phyloP scores from a whole-genome alignment of 306 rosid genomes.

The Acacia confusa region DNA sequence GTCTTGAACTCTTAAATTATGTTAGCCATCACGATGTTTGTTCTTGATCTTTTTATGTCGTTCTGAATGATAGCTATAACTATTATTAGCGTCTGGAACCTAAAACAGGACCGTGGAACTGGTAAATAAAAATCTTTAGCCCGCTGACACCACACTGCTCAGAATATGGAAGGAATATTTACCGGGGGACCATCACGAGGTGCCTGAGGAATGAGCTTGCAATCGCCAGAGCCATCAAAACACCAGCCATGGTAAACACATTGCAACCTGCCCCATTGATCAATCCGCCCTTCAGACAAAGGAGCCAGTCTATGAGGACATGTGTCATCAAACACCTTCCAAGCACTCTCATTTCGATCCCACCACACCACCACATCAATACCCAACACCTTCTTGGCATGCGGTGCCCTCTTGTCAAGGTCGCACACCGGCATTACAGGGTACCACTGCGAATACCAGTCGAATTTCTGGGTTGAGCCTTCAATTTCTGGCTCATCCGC shows the following conservation, averaged over 20 bases:
- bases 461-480: conserved; percentile 48
- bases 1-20: background rate
- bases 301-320: conserved; percentile 98
- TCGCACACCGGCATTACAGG: conserved; percentile 88
- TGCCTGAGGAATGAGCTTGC: conserved; percentile 90
- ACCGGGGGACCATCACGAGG: conserved; percentile 86
- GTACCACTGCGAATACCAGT: conserved; percentile 90
- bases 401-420: conserved; percentile 79
- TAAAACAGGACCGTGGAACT: background rate
- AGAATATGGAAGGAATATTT: conserved; percentile 9
- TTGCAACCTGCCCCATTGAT: conserved; percentile 90
- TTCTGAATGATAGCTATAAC: background rate
- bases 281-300: conserved; percentile 90
- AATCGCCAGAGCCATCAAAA: conserved; percentile 82
- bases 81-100: background rate
- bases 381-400: conserved; percentile 75
- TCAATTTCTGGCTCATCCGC: conserved; percentile 36
- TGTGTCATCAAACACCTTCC: conserved; percentile 86
- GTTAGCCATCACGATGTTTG: background rate
- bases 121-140: background rate
- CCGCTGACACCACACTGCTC: background rate
- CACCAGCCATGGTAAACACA: conserved; percentile 99
- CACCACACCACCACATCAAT: conserved; percentile 96
- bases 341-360: conserved; percentile 75
- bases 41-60: background rate